These are phyloP conservation scores for Paecilomyces variotii DNA, from an alignment of 2,329 filamentous ascomycete species.

Conservation along the genomic window DNA sequence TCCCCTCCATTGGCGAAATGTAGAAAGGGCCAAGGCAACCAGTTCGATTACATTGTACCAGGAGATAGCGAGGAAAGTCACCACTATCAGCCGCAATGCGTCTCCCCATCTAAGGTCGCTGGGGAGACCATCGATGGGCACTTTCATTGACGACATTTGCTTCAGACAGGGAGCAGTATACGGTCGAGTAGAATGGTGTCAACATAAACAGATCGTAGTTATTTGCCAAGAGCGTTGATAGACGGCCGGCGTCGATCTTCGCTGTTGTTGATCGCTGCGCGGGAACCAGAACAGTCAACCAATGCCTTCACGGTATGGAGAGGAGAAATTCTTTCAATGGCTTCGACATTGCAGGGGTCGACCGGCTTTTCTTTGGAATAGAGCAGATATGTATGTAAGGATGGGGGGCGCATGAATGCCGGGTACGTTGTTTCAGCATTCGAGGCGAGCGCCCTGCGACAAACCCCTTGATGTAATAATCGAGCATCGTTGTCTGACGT, in stretches of 20 bases:
- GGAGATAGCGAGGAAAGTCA: conserved; percentile 32
- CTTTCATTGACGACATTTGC: conserved; percentile 8
- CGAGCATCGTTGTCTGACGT: neutral
- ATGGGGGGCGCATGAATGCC: neutral
- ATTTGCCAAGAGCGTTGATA: neutral
- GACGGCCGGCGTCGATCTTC: neutral
- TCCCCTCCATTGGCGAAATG: conserved; percentile 31
- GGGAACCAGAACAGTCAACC: neutral
- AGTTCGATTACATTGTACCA: conserved; percentile 43
- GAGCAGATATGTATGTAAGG: neutral
- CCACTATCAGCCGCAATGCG: conserved; percentile 15
- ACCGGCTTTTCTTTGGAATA: neutral
- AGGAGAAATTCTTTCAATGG: neutral
- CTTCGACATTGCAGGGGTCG: neutral
- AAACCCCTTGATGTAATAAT: neutral
- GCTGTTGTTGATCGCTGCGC: neutral
- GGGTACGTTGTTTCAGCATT: neutral
- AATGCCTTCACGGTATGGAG: neutral
- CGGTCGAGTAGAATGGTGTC: neutral
- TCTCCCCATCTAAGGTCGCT: conserved; percentile 18
- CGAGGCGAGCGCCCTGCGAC: neutral
- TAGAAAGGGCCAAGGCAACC: conserved; percentile 29
- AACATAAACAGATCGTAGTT: neutral
- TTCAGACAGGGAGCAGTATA: neutral
- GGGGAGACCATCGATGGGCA: conserved; percentile 22